Evolutionary conservation across 352 stramenopile species (phyloP), one percentile per base, ranked within the genome.

Genomic region (Thraustochytrium sp.): DNA sequence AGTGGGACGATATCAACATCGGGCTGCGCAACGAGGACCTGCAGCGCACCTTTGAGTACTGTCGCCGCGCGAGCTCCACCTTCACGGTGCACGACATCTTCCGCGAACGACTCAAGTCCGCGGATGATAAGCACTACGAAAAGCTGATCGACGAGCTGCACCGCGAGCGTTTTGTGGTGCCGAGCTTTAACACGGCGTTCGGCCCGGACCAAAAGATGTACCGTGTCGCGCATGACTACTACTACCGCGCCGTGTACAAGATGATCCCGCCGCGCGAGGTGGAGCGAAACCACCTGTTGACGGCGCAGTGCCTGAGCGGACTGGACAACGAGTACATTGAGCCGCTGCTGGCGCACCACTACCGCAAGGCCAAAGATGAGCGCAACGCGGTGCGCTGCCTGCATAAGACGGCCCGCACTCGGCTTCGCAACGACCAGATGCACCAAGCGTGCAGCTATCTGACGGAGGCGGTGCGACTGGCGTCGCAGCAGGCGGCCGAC

Each of bases 1-100:
- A 62, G 46, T 77, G 65, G 65, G 65, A 77, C 31, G 65, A 77
- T 75, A 77, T 77, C 65, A 77, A 77, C 46, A 62, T 77, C 34
- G 64, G 42, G 9, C 26, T 62, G 26, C 65, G 42, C 26, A 44
- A 51, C 26, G 68, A 61, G 29, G 68, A 80, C 26, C 51, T 80
- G 13, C 31, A 61, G n/a, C 62, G 53, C 11, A 75, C 62, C 31
- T 72, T 72, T 29, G 42, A 44, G 59, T 26, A 64, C 37, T 77
- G 65, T 36, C 42, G 49, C 29, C 68, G 23, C 34, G 40, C 42
- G 13, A 77, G 34, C 26, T 77, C 65, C 23, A 21, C 18, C 11
- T 77, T 77, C 42, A 77, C 65, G 16, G 37, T 77, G 29, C 65
- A 77, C 31, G 65, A 77, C 37, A 44, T 80, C 13, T 46, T 80